These are phyloP conservation scores for Adansonia grandidieri DNA, from an alignment of 441 rosid genomes.

Conservation along the genomic window DNA sequence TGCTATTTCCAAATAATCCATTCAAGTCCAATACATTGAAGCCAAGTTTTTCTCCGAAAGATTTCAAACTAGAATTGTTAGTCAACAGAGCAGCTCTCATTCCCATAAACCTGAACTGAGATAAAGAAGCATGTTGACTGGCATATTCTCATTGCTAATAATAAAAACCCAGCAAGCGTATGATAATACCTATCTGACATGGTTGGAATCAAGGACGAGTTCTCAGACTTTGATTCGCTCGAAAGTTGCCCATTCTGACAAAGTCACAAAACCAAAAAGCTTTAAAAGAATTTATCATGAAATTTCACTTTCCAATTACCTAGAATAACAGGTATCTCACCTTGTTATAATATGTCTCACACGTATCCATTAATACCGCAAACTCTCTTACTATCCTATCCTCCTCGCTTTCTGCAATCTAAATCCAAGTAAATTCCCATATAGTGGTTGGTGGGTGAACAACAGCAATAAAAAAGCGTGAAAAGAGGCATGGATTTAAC, in stretches of 20 bases:
- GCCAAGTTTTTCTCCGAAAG: constrained; percentile 62
- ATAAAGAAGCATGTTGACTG: constrained; percentile 22
- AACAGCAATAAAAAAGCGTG: constrained; percentile 2
- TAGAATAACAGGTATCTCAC: constrained; percentile 41
- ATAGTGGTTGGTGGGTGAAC: constrained; percentile 32
- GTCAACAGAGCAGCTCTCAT: constrained; percentile 76
- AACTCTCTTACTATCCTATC: constrained; percentile 80
- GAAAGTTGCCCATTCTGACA: constrained; percentile 42
- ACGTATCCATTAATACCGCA: constrained; percentile 63
- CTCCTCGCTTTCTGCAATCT: constrained; percentile 77
- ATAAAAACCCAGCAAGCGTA: constrained; percentile 10
- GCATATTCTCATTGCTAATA: neutral
- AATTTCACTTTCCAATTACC: neutral
- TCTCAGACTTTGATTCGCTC: constrained; percentile 30
- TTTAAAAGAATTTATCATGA: constrained; percentile 24
- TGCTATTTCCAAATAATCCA: constrained; percentile 39
- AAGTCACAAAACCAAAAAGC: constrained; percentile 21
- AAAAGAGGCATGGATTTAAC: constrained; percentile 3
- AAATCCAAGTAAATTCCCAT: constrained; percentile 44
- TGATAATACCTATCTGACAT: constrained; percentile 61
- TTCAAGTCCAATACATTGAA: constrained; percentile 46
- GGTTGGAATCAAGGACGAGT: constrained; percentile 36
- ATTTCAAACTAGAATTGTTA: constrained; percentile 45
- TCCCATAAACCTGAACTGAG: constrained; percentile 70
- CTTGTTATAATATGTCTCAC: constrained; percentile 45